Conservation (phyloP, 768 basidiomycete genomes). For the Naganishia randhawae region DNA sequence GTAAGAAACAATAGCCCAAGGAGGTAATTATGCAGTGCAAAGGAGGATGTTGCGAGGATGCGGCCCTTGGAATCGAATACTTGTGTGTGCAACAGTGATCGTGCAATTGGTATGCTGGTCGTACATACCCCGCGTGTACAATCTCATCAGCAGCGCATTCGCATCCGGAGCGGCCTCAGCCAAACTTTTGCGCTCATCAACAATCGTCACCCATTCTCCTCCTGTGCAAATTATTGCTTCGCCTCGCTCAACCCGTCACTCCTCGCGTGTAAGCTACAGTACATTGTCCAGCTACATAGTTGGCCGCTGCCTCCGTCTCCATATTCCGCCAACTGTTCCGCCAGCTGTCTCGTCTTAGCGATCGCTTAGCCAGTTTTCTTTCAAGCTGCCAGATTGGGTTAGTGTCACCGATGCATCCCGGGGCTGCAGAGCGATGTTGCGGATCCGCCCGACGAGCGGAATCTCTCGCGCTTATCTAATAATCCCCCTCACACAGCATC, state of each 20-base stretch:
- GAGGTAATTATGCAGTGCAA: neutral
- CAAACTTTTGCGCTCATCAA: neutral
- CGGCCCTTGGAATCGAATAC: no score
- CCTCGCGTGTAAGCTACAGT: no score
- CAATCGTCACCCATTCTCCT: neutral
- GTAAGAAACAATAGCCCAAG: neutral
- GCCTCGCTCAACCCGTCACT: no score
- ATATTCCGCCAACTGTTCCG: neutral
- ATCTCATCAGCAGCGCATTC: slow-evolving; percentile 1
- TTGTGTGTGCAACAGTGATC: neutral
- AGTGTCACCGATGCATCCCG: neutral
- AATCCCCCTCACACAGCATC: no score
- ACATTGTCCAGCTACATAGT: neutral
- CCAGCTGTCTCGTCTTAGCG: no score
- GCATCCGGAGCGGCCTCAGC: neutral
- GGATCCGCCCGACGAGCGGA: neutral
- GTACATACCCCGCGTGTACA: neutral
- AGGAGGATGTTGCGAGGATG: no score
- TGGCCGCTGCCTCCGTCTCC: no score
- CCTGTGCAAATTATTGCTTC: no score
- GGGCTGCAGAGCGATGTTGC: neutral
- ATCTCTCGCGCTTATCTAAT: neutral
- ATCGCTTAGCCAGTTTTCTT: neutral
- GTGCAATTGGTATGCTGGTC: neutral
- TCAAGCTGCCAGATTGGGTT: neutral